phyloP scores from a whole-genome alignment of 2,329 filamentous ascomycete species.

The Ambrosiella beaveri region DNA sequence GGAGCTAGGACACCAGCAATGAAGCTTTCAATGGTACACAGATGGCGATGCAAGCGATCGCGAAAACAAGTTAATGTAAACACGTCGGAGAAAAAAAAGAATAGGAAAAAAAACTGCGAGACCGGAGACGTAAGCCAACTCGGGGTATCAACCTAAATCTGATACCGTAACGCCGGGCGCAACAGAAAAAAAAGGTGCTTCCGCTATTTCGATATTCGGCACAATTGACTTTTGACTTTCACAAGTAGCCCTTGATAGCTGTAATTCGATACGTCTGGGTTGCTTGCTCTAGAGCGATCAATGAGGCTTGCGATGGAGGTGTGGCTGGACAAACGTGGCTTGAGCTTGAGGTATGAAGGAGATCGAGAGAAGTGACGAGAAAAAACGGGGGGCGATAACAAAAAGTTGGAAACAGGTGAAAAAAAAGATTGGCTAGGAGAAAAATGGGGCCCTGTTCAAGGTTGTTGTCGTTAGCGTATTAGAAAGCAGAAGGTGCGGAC shows the following conservation, averaged over 20 bases:
- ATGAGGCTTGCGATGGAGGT: constrained; percentile 20
- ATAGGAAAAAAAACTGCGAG: no score
- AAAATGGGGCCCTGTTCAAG: neutral
- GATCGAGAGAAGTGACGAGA: neutral
- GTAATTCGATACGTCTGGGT: neutral
- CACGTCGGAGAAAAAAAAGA: neutral
- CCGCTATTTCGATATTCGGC: neutral
- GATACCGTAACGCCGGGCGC: no score
- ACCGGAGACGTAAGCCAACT: no score
- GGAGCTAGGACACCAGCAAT: neutral
- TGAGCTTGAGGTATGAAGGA: constrained; percentile 4
- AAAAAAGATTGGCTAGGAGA: neutral
- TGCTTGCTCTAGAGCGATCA: constrained; percentile 14
- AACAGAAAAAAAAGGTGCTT: no score
- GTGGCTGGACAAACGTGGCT: constrained; percentile 22
- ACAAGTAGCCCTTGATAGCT: neutral
- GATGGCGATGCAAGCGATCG: neutral
- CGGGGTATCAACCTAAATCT: no score
- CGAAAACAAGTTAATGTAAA: neutral
- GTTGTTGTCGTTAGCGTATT: neutral
- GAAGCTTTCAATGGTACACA: neutral
- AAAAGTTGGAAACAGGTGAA: neutral
- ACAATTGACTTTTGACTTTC: neutral
- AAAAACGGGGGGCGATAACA: constrained; percentile 2
- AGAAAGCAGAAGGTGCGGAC: no score